Evolutionary conservation across 257 asterid species (phyloP).

Genomic region (Thymus quinquecostatus): DNA sequence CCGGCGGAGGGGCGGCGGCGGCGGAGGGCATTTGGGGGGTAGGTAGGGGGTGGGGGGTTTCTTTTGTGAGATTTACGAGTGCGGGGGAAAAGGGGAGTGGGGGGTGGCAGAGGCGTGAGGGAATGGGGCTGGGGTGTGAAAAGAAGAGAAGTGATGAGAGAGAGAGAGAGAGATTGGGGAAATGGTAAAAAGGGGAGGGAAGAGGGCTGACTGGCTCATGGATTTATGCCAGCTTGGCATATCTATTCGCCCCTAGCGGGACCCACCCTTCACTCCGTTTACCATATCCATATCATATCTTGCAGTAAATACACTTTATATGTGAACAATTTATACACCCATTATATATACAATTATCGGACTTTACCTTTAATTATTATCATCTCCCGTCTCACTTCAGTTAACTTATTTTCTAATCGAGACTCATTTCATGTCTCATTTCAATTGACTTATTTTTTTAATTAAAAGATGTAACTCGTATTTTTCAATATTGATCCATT

Average conservation of each 20-base stretch:
- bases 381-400: no score
- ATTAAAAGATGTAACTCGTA: no score
- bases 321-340: no score
- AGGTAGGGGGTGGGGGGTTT: background rate
- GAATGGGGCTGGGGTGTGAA: constrained; percentile 13
- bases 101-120: constrained; percentile 24
- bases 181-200: constrained; percentile 24
- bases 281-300: no score
- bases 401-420: no score
- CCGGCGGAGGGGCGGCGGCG: constrained; percentile 44
- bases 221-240: background rate
- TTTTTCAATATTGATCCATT: no score
- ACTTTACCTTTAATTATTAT: no score
- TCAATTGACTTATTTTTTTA: no score
- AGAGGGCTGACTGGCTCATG: background rate
- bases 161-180: constrained; percentile 1
- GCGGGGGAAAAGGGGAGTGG: constrained; percentile 12
- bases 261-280: background rate
- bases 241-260: background rate
- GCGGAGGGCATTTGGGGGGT: constrained; percentile 37
- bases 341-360: no score
- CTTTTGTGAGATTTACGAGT: constrained; percentile 38
- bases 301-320: no score
- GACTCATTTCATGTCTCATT: no score
- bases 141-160: constrained; percentile 31